Conservation (phyloP, 768 basidiomycete genomes). For the Gelatoporia subvermispora region DNA sequence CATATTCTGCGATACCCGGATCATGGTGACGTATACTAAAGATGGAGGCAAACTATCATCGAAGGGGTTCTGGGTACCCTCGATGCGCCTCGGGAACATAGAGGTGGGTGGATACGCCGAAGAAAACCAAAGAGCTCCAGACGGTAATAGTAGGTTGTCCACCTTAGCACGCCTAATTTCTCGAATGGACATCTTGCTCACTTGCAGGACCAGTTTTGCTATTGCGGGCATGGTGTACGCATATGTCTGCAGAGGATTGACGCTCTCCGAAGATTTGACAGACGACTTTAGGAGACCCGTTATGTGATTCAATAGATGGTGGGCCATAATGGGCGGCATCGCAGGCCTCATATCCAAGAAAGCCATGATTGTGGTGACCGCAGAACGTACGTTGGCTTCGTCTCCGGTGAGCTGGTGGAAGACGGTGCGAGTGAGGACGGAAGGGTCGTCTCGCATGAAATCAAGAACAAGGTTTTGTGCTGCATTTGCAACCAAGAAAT, state of each 20-base stretch:
- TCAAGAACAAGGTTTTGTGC: slow-evolving; percentile 57
- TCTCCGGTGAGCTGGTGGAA: slow-evolving; percentile 56
- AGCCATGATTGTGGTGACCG: slow-evolving; percentile 48
- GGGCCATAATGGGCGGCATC: slow-evolving; percentile 61
- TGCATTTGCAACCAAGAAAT: slow-evolving; percentile 48
- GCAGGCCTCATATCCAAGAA: slow-evolving; percentile 51
- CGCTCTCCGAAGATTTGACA: slow-evolving; percentile 38
- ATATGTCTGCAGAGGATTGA: slow-evolving; percentile 46
- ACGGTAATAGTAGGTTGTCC: slow-evolving; percentile 63
- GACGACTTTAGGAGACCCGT: slow-evolving; percentile 60
- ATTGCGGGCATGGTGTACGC: slow-evolving; percentile 54
- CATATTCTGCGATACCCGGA: slow-evolving; percentile 69
- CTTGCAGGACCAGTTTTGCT: slow-evolving; percentile 54
- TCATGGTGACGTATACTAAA: slow-evolving; percentile 53
- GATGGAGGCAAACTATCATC: slow-evolving; percentile 34
- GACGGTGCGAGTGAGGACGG: slow-evolving; percentile 56
- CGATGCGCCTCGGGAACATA: slow-evolving; percentile 55
- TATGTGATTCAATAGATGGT: slow-evolving; percentile 66
- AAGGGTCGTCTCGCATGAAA: slow-evolving; percentile 71
- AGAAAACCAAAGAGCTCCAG: slow-evolving; percentile 67
- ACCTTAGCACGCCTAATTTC: slow-evolving; percentile 71
- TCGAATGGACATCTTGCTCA: slow-evolving; percentile 66
- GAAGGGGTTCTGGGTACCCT: slow-evolving; percentile 16
- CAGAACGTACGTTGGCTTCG: slow-evolving; percentile 39
- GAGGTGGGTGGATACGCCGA: slow-evolving; percentile 46